Base-by-base conservation (phyloP, 2,329 filamentous ascomycete species). In the Aspergillus japonicus region DNA sequence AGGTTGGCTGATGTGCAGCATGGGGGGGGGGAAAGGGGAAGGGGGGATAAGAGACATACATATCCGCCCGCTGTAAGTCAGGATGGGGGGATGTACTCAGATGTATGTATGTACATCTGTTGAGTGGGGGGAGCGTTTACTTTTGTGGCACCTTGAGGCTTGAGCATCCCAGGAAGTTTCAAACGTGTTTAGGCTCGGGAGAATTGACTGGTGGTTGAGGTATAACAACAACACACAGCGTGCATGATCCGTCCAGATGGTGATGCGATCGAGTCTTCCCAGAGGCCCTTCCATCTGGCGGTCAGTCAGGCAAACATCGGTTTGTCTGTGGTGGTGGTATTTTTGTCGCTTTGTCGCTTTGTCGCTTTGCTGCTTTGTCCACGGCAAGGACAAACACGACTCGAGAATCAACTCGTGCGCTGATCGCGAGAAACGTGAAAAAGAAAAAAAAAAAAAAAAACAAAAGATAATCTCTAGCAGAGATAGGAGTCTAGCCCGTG, bases 381-480 rank as follows among this genome's bases (percentile, higher is more conserved):
- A 44, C 14, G 19, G 48, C 48, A 47, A 53, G 16, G 29, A 57
- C 48, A 50, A 53, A 48, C 47, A 19, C 31, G 50, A 51, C 50
- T 54, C 47, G 39, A 21, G 11, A 52, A 56, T 62, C 49, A 26
- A 33, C 60, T 62, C 53, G 59, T 62, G 57, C 49, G 31, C 21
- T 33, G 55, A 60, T 51, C 47, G 35, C 47, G n/a, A 57, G 33
- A 54, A 50, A 47, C 29, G 21, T 19, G 29, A 47, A 47, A 51
- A 48, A 33, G 54, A 14, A 51, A 54, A 29, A 31, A 57, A 58
- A 57, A 23, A 39, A 24, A 48, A 31, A 57, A 58, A 57, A 23
- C 29, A 24, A 48, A 54, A 48, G 7, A 7, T 35, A 16, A 35
- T 44, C 39, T 16, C 4, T n/a, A 19, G 39, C 14, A 19, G 16